Evolutionary conservation across 2,329 filamentous ascomycete species (phyloP).

Genomic region (Tolypocladium tropicale): DNA sequence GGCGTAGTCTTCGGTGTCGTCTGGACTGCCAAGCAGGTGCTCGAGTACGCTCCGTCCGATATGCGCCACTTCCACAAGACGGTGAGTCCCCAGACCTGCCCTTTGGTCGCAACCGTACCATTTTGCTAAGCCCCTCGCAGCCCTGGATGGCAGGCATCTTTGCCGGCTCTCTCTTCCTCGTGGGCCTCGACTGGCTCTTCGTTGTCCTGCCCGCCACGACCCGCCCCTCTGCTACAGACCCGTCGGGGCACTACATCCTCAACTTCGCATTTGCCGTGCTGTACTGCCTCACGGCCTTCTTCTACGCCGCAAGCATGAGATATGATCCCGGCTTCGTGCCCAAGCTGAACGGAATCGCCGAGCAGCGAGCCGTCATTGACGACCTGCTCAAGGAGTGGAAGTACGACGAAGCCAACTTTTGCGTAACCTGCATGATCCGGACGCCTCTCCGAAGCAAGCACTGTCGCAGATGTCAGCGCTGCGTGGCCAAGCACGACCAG

Average conservation of each 20-base stretch:
- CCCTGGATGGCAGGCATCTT: constrained; percentile 94
- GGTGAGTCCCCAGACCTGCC: constrained; percentile 34
- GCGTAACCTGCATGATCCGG: constrained; percentile 87
- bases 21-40: constrained; percentile 64
- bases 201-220: constrained; percentile 50
- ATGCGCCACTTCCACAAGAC: constrained; percentile 89
- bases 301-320: constrained; percentile 78
- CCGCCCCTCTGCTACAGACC: constrained; percentile 4
- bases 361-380: constrained; percentile 82
- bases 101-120: not conserved
- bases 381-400: constrained; percentile 77
- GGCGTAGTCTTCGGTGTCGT: constrained; percentile 62
- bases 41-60: constrained; percentile 75
- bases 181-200: constrained; percentile 65
- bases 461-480: constrained; percentile 82
- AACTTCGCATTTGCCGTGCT: constrained; percentile 65
- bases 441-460: constrained; percentile 92
- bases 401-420: constrained; percentile 92
- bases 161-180: constrained; percentile 72
- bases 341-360: constrained; percentile 77
- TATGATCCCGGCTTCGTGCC: constrained; percentile 90
- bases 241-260: constrained; percentile 49
- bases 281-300: constrained; percentile 64
- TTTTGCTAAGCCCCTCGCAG: constrained; percentile 27
- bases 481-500: constrained; percentile 96